A percentile compares a stretch with the other conserved stretches of the same genome.
Evolutionary conservation across 768 basidiomycete genomes (phyloP).

Genomic region (Pleurotus cornucopiae): DNA sequence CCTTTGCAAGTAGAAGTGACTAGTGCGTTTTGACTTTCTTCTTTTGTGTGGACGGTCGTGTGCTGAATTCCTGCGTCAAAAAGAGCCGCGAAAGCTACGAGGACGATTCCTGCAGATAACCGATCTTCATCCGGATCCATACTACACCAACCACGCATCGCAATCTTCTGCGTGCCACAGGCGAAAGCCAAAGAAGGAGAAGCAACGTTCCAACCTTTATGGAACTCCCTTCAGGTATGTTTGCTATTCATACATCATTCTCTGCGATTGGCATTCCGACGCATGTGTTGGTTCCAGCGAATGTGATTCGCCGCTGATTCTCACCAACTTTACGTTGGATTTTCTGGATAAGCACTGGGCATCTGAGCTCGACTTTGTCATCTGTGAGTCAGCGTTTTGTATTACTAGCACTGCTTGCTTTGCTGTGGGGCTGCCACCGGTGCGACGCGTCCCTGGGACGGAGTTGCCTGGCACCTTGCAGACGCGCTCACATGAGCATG

Average conservation of each 20-base stretch:
- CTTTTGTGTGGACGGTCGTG: not conserved
- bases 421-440: constrained; percentile 3
- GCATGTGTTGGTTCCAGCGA: constrained; percentile 34
- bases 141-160: constrained; percentile 50
- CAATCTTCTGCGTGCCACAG: constrained; percentile 67
- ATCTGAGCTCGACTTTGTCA: constrained; percentile 83
- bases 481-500: constrained; percentile 1
- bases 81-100: constrained; percentile 49
- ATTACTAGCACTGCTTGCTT: not conserved
- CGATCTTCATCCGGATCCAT: constrained; percentile 64
- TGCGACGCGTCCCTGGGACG: not conserved
- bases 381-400: constrained; percentile 48
- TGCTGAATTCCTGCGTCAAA: constrained; percentile 10
- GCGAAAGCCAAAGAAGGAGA: constrained; percentile 52
- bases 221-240: constrained; percentile 68
- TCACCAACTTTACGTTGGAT: constrained; percentile 82
- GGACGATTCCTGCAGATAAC: constrained; percentile 81
- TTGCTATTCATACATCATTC: not conserved
- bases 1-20: constrained; percentile 27
- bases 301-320: constrained; percentile 76
- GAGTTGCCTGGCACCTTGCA: not conserved
- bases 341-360: constrained; percentile 78
- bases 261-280: constrained; percentile 2
- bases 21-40: constrained; percentile 21
- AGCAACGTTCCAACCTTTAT: constrained; percentile 51